A percentile compares a stretch with the other conserved stretches of the same genome.
Evolutionary conservation across 495 filamentous ascomycete species (phyloP).

Genomic region (Clohesyomyces aquaticus): DNA sequence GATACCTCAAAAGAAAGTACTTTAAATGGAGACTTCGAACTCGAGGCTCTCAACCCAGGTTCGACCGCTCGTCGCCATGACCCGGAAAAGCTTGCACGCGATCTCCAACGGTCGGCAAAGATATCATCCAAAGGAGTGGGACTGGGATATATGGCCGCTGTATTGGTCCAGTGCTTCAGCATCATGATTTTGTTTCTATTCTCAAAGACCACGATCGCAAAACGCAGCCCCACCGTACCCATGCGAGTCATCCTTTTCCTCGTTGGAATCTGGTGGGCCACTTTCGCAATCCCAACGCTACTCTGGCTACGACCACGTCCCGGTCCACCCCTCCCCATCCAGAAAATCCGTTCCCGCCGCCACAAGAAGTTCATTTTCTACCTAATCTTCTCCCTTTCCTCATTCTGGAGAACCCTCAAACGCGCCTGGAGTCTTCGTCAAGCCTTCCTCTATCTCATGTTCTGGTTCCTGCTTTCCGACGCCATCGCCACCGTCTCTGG

Average conservation of each 20-base stretch:
- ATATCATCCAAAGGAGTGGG: conserved; percentile 91
- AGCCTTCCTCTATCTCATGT: conserved; percentile 76
- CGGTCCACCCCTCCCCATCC: conserved; percentile 70
- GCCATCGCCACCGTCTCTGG: conserved; percentile 91
- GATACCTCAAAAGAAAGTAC: background rate
- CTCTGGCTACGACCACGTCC: conserved; percentile 90
- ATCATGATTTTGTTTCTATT: conserved; percentile 60
- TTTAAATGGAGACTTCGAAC: conserved; percentile 15
- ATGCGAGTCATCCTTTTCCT: conserved; percentile 77
- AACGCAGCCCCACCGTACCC: conserved; percentile 17
- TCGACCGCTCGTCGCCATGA: conserved; percentile 25
- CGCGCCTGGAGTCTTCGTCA: conserved; percentile 80
- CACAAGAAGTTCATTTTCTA: conserved; percentile 56
- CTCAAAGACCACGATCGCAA: conserved; percentile 36
- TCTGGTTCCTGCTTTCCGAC: conserved; percentile 92
- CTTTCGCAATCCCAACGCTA: conserved; percentile 86
- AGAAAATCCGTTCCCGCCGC: conserved; percentile 1
- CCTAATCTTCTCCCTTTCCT: conserved; percentile 76
- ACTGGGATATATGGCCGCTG: conserved; percentile 82
- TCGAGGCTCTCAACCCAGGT: conserved; percentile 31
- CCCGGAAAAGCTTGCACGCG: conserved; percentile 55
- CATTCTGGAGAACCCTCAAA: conserved; percentile 76
- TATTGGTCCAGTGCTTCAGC: conserved; percentile 76
- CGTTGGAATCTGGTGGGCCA: conserved; percentile 92
- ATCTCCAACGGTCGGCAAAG: conserved; percentile 74